phyloP scores from a whole-genome alignment of 768 basidiomycete genomes.

The Tubosaeta sp. region DNA sequence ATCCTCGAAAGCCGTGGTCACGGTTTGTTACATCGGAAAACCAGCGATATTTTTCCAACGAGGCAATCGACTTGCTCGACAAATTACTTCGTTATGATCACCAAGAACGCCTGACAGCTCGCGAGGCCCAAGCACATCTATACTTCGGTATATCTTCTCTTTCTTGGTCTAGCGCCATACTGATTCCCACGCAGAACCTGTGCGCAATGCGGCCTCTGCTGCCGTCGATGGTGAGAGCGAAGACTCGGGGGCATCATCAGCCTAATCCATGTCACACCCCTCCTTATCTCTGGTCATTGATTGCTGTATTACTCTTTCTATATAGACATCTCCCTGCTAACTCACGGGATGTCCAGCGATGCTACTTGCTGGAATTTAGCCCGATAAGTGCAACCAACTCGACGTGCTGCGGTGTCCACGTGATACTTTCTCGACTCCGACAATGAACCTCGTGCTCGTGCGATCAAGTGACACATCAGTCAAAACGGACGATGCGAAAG shows the following conservation, averaged over 20 bases:
- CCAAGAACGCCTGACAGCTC: slow-evolving; percentile 92
- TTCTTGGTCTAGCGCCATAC: slow-evolving; percentile 12
- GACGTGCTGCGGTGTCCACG: slow-evolving; percentile 2
- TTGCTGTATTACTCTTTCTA: slow-evolving; percentile 32
- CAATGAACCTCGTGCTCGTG: slow-evolving; percentile 2
- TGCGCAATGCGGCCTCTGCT: slow-evolving; percentile 46
- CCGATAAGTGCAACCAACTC: slow-evolving; percentile 17
- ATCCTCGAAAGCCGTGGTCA: slow-evolving; percentile 92
- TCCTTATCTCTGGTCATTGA: slow-evolving; percentile 24
- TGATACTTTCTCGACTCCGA: slow-evolving; percentile 4
- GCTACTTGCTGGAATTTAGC: slow-evolving; percentile 9
- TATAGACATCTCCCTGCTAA: slow-evolving; percentile 29
- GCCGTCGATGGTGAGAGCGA: slow-evolving; percentile 64
- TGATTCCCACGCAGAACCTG: slow-evolving; percentile 51
- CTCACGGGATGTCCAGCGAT: slow-evolving; percentile 20
- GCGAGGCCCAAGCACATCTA: slow-evolving; percentile 87
- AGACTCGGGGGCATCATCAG: slow-evolving; percentile 32
- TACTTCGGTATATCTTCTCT: slow-evolving; percentile 68
- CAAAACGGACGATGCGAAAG: neutral
- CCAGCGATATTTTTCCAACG: slow-evolving; percentile 93
- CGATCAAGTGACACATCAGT: slow-evolving; percentile 8
- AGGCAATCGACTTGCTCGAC: slow-evolving; percentile 94
- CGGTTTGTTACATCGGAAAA: slow-evolving; percentile 95
- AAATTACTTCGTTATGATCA: slow-evolving; percentile 96
- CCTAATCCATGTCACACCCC: slow-evolving; percentile 24